A percentile compares a stretch with the other conserved stretches of the same genome.
Conservation (phyloP, 140 eudicot genomes). For the Cichorium intybus region DNA sequence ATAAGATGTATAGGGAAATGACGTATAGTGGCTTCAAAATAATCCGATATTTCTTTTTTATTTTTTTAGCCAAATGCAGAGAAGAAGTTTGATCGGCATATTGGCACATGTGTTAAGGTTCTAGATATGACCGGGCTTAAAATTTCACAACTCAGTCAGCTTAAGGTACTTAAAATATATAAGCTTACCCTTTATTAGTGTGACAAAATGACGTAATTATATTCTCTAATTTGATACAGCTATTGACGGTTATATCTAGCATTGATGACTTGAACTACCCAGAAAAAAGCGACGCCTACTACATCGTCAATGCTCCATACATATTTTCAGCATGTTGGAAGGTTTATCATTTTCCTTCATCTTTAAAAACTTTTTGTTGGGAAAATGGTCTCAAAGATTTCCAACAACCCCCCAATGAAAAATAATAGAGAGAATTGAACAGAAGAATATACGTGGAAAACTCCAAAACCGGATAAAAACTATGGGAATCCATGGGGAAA, state of each 20-base stretch:
- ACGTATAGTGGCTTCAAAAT: neutral
- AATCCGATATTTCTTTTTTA: constrained; percentile 2
- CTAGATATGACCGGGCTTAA: constrained; percentile 97
- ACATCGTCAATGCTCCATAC: constrained; percentile 90
- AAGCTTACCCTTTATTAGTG: neutral
- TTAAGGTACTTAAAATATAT: constrained; percentile 51
- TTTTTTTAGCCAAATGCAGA: constrained; percentile 67
- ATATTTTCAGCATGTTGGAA: constrained; percentile 99
- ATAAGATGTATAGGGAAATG: neutral
- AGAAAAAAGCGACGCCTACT: constrained; percentile 90
- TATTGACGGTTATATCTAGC: constrained; percentile 79
- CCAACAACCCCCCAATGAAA: no score
- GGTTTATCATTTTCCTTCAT: constrained; percentile 40
- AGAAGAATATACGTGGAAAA: no score
- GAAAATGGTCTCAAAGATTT: no score
- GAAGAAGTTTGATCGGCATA: constrained; percentile 55
- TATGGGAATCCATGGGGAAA: no score
- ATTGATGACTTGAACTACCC: constrained; percentile 98
- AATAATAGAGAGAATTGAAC: no score
- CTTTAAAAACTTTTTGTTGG: no score
- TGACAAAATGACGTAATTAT: neutral
- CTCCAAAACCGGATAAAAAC: no score
- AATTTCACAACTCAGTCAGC: constrained; percentile 81
- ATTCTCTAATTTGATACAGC: constrained; percentile 45
- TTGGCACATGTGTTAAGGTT: constrained; percentile 78